phyloP scores from a whole-genome alignment of 2,329 filamentous ascomycete species.

The Bertia moriformis region DNA sequence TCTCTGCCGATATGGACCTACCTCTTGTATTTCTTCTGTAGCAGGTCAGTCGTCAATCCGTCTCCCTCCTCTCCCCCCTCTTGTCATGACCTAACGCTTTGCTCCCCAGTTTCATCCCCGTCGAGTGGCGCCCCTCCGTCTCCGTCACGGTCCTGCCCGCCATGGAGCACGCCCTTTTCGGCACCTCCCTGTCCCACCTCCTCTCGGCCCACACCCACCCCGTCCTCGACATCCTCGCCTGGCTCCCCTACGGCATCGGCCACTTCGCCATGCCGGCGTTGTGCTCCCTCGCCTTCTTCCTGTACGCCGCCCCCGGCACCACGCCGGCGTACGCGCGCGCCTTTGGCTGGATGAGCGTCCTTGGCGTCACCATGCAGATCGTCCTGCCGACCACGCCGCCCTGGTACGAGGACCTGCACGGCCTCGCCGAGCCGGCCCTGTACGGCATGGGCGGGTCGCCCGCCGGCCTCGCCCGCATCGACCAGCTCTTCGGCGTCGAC shows the following conservation, averaged over 20 bases:
- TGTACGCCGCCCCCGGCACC: constrained; percentile 76
- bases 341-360: constrained; percentile 85
- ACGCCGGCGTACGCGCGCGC: constrained; percentile 71
- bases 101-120: constrained; percentile 73
- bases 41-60: constrained; percentile 49
- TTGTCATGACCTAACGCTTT: too few relatives aligned
- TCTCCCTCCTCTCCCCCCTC: not conserved
- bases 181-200: constrained; percentile 89
- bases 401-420: constrained; percentile 92
- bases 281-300: constrained; percentile 65
- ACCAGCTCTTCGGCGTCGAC: constrained; percentile 78
- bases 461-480: constrained; percentile 75
- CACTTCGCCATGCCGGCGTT: constrained; percentile 80
- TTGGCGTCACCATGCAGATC: constrained; percentile 76
- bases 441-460: constrained; percentile 84
- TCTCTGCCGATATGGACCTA: constrained; percentile 75
- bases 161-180: constrained; percentile 90
- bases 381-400: constrained; percentile 87
- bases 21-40: constrained; percentile 82
- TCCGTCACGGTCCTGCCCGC: constrained; percentile 91
- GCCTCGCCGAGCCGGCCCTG: constrained; percentile 75
- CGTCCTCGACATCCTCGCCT: constrained; percentile 73
- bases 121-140: constrained; percentile 78
- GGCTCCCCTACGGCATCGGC: constrained; percentile 82
- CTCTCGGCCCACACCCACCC: constrained; percentile 78